Evolutionary conservation across 2,329 filamentous ascomycete species (phyloP), one percentile per base, ranked within the genome.

Genomic region (Aspergillus pseudoglaucus): DNA sequence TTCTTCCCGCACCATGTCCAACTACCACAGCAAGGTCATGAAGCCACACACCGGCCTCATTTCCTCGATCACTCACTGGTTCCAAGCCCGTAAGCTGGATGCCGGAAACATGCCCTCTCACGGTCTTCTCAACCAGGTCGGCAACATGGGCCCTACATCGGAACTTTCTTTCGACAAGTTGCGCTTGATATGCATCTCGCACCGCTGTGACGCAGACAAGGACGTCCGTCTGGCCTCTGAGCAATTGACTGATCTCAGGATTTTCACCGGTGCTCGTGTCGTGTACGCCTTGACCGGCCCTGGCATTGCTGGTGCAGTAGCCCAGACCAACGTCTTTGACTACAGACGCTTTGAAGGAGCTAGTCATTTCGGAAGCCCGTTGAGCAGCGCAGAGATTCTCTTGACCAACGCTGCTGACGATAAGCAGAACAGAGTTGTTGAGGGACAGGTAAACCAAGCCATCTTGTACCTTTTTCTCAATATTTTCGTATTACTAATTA

Each of bases 291-390:
- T 98, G 47, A 87, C 89, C 15, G 83, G 87, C 1, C 75, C 88
- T 20, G 81, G 82, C 51, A 87, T 97, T n/a, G 91, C 90, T 2
- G 93, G 93, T 33, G 85, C 90, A 1, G 81, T 95, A n/a, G 76
- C 85, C 1, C 91, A 97, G 71, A 95, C 88, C 6, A 84, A 88
- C 52, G 78, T 90, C 35, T 94, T 88, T 62, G 91, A 97, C 65
- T 97, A 97, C 67, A 77, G 91, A 43, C 69, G 69, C 32, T 66
- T 68, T 15, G 53, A 55, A 10, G 69, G 68, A 40, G 70, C 72
- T 41, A 75, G 69, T 49, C 90, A 95, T 66, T 95, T 97, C 61
- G 93, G 93, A 3, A 76, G 85, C 8, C 90, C 91, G 2, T 63
- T 93, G 37, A 88, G 85, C 53, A 85, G 83, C 57, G 79, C 91